These are phyloP conservation scores for Austroboletus novae-zelandiae DNA, from an alignment of 1,284 basidiomycete species.

Conservation along the genomic window DNA sequence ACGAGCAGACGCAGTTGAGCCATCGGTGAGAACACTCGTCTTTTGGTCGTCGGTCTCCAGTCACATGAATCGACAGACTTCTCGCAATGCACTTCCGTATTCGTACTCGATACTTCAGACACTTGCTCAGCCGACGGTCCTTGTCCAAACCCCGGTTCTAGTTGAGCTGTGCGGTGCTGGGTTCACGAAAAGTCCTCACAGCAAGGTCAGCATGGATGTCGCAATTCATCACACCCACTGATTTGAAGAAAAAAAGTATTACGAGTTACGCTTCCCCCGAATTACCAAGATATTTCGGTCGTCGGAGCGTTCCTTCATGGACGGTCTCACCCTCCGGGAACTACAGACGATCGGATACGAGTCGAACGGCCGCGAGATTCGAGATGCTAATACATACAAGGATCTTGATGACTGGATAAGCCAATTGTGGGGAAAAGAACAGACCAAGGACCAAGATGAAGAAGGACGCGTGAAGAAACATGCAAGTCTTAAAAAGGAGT, in stretches of 20 bases:
- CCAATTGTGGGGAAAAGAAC: conserved; percentile 26
- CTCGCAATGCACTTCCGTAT: conserved; percentile 43
- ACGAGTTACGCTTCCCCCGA: conserved; percentile 81
- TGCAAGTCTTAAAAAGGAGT: conserved; percentile 22
- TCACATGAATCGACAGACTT: conserved; percentile 14
- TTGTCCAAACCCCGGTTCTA: conserved; percentile 64
- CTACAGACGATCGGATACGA: conserved; percentile 52
- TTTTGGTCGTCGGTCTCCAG: not conserved
- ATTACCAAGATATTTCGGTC: conserved; percentile 64
- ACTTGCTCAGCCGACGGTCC: conserved; percentile 51
- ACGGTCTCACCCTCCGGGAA: conserved; percentile 46
- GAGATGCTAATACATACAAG: conserved; percentile 30
- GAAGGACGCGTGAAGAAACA: conserved; percentile 16
- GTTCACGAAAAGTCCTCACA: conserved; percentile 63
- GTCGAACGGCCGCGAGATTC: conserved; percentile 48
- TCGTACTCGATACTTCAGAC: conserved; percentile 48
- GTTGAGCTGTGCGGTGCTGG: conserved; percentile 79
- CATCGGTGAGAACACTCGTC: conserved; percentile 13
- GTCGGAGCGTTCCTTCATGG: conserved; percentile 61
- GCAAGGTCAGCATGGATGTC: conserved; percentile 43
- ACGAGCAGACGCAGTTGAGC: conserved; percentile 41
- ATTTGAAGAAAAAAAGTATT: conserved; percentile 47
- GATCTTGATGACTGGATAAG: conserved; percentile 36
- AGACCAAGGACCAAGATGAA: conserved; percentile 3
- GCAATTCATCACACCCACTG: not conserved